Base-by-base conservation (phyloP, 805 yeast genomes). In the Metschnikowia bowlesiae region DNA sequence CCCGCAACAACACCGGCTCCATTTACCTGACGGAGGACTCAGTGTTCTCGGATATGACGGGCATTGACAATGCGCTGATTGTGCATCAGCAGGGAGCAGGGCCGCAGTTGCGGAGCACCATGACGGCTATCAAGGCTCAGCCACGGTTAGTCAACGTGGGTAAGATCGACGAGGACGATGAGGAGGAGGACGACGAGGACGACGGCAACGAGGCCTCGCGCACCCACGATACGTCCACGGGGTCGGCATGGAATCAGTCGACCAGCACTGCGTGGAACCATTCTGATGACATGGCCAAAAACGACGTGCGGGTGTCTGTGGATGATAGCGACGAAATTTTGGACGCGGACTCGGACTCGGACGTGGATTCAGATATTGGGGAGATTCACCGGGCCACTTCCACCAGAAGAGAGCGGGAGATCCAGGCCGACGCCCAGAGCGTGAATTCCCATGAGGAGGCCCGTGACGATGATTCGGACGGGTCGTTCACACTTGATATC, bases 91-190 rank as follows among this genome's bases (percentile, higher is more conserved):
- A 70, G 47, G 46, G 63, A 57, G 34, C 59, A 53, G 57, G 56
- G 53, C 57, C 63, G 45, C 26, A 73, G 73, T 18, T 71, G 69
- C 53, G 64, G 63, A 54, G 71, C 5, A 79, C 84, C 35, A 85
- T 84, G 62, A 86, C 90, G 0, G 95, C 94, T 2, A 84, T 87
- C 50, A 79, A 84, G 52, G 94, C 87, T 2, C 82, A 78, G 61
- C 94, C 96, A 1, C 77, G 78, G 56, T 71, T 88, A 53, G 85
- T 88, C n/a, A 76, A 76, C 47, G 78, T 82, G 38, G 78, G 65
- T 46, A 69, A 70, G 52, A 76, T 73, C 48, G 76, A 73, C 40
- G 78, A 73, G 56, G 76, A 70, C 43, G 71, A 69, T 10, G 76
- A 70, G 52, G 72, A 66, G 26, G 57, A 47, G 14, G 56, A 53